Evolutionary conservation across 2,329 filamentous ascomycete species (phyloP).

Genomic region (Aspergillus caelatus): DNA sequence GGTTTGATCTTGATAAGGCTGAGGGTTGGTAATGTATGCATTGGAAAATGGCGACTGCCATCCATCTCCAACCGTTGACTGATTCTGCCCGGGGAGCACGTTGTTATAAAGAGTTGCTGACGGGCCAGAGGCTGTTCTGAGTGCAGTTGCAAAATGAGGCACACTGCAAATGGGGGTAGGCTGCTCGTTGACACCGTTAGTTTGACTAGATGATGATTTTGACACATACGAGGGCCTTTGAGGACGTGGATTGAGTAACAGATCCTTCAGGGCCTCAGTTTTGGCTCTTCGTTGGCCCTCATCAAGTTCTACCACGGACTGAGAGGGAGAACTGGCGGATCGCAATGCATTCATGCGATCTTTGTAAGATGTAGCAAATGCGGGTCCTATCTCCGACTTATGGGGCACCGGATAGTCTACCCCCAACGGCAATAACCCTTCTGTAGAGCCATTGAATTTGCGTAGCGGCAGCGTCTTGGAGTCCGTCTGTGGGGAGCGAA

Average conservation of each 20-base stretch:
- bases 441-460: constrained; percentile 51
- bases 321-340: constrained; percentile 38
- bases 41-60: constrained; percentile 27
- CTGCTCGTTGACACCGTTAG: constrained; percentile 22
- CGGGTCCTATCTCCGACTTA: constrained; percentile 61
- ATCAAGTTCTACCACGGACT: constrained; percentile 29
- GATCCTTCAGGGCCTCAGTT: constrained; percentile 48
- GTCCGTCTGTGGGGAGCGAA: constrained; percentile 55
- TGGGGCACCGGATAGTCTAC: constrained; percentile 62
- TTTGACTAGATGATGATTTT: constrained; percentile 25
- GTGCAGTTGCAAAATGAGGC: constrained; percentile 34
- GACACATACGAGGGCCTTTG: constrained; percentile 39
- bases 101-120: constrained; percentile 27
- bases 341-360: constrained; percentile 50
- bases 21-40: constrained; percentile 25
- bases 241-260: constrained; percentile 47
- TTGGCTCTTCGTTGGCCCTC: constrained; percentile 48
- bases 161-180: constrained; percentile 23
- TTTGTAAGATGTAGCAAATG: constrained; percentile 64
- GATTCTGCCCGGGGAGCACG: constrained; percentile 19
- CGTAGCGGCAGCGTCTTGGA: constrained; percentile 43
- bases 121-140: constrained; percentile 40
- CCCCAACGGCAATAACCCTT: constrained; percentile 69
- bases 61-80: constrained; percentile 19
- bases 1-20: constrained; percentile 29